A percentile compares a stretch with the other conserved stretches of the same genome.
Conservation (phyloP, 768 basidiomycete genomes). For the Pisolithus albus region DNA sequence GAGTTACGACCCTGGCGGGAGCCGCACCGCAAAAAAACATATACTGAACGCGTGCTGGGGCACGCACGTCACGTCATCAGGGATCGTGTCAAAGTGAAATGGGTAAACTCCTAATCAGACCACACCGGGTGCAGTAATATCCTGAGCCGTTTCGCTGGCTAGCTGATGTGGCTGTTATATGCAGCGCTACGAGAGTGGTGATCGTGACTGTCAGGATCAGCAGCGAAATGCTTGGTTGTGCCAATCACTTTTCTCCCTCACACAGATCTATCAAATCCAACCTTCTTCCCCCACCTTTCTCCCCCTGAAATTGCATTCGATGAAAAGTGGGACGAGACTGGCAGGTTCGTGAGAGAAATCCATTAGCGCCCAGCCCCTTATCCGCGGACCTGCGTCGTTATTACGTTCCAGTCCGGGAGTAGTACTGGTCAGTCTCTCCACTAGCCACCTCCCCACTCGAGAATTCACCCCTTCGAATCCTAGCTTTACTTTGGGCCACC, state of each 20-base stretch:
- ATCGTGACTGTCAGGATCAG: not conserved
- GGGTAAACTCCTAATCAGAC: not conserved
- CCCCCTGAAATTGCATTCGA: slow-evolving; percentile 74
- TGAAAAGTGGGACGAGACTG: slow-evolving; percentile 51
- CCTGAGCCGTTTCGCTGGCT: no score
- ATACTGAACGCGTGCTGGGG: not conserved
- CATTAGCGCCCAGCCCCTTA: slow-evolving; percentile 72
- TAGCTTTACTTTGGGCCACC: slow-evolving; percentile 68
- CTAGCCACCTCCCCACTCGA: slow-evolving; percentile 64
- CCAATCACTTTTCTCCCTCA: not conserved
- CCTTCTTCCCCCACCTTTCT: slow-evolving; percentile 37
- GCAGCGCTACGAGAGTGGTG: no score
- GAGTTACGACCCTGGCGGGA: not conserved
- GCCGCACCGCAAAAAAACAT: not conserved
- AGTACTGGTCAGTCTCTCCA: slow-evolving; percentile 38
- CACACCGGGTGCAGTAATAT: not conserved
- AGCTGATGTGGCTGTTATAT: no score
- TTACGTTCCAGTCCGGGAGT: not conserved
- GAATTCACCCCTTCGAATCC: slow-evolving; percentile 86
- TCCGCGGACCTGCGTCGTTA: slow-evolving; percentile 26
- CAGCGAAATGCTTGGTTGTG: no score
- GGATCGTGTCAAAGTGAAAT: not conserved
- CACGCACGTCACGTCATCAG: not conserved
- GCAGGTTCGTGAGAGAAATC: slow-evolving; percentile 64
- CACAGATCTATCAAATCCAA: slow-evolving; percentile 16